Percentiles rank a stretch among this genome's conserved stretches.
These are phyloP conservation scores for Eutrema heterophyllum DNA, from an alignment of 345 rosid genomes.

Conservation along the genomic window DNA sequence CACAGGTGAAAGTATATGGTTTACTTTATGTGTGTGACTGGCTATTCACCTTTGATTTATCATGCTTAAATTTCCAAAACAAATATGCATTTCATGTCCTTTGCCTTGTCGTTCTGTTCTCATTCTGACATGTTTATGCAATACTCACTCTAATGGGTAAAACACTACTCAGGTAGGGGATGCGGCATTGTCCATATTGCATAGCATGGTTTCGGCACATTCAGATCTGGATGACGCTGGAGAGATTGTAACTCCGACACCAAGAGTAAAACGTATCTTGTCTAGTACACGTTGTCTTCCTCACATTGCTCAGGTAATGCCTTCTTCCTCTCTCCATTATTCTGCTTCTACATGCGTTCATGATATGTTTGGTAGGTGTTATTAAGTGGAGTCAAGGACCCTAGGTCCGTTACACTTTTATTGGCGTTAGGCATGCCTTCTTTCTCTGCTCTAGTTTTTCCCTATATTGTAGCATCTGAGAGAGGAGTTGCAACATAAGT, in stretches of 20 bases:
- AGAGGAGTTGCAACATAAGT: not conserved
- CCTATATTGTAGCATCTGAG: not conserved
- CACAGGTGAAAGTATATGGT: slow-evolving; percentile 59
- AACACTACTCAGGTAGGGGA: slow-evolving; percentile 69
- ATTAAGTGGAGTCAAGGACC: not conserved
- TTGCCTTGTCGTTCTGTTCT: not conserved
- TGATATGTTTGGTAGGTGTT: slow-evolving; percentile 7
- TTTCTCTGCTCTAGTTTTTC: not conserved
- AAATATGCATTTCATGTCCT: not conserved
- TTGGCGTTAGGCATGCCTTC: not conserved
- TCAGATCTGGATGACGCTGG: slow-evolving; percentile 99
- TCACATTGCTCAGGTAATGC: slow-evolving; percentile 88
- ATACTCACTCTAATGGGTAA: slow-evolving; percentile 18
- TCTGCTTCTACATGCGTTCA: not conserved
- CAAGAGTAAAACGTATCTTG: slow-evolving; percentile 87
- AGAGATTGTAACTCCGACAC: slow-evolving; percentile 99
- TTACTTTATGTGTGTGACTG: slow-evolving; percentile 7
- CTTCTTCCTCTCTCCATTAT: not conserved
- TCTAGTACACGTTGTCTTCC: slow-evolving; percentile 98
- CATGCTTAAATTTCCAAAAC: not conserved
- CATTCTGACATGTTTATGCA: slow-evolving; percentile 10
- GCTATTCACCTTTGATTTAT: not conserved
- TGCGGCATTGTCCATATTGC: slow-evolving; percentile 86
- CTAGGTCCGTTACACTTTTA: not conserved
- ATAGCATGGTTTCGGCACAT: slow-evolving; percentile 98